Evolutionary conservation across 768 basidiomycete species (phyloP).

Genomic region (Lactifluus piperatus): DNA sequence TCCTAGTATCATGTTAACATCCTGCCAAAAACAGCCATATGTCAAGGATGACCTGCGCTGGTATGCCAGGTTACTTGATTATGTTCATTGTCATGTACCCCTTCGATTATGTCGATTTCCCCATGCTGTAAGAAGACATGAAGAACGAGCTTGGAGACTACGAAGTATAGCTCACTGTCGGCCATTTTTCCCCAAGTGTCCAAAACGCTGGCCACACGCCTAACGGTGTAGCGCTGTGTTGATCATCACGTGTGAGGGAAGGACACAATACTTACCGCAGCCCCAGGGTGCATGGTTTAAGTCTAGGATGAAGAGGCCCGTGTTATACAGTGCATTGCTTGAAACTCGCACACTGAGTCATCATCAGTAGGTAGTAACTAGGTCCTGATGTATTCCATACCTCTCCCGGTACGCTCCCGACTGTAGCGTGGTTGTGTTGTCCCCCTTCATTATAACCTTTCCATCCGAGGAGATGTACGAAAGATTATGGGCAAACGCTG

Average conservation of each 20-base stretch:
- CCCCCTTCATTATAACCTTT: constrained; percentile 68
- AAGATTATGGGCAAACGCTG: constrained; percentile 45
- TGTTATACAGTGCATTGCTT: constrained; percentile 52
- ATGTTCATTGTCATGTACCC: constrained; percentile 76
- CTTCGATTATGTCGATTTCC: constrained; percentile 80
- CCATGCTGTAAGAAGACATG: constrained; percentile 42
- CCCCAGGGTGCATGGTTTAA: constrained; percentile 81
- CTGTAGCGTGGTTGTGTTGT: constrained; percentile 50
- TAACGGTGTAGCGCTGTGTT: constrained; percentile 22
- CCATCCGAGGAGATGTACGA: constrained; percentile 49
- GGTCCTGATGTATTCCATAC: constrained; percentile 27
- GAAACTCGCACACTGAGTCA: constrained; percentile 66
- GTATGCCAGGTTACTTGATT: constrained; percentile 84
- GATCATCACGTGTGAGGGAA: neutral
- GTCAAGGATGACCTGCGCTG: constrained; percentile 37
- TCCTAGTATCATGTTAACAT: constrained; percentile 30
- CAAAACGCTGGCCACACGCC: constrained; percentile 83
- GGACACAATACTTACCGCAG: constrained; percentile 49
- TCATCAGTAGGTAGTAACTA: neutral
- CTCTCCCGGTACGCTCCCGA: constrained; percentile 52
- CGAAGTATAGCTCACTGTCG: constrained; percentile 36
- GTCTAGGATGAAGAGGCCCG: constrained; percentile 80
- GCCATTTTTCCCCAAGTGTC: constrained; percentile 59
- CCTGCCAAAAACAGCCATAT: neutral
- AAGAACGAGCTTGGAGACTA: constrained; percentile 2